These are phyloP conservation scores for Arabidopsis lyrata DNA, from an alignment of 441 rosid genomes.

Conservation along the genomic window DNA sequence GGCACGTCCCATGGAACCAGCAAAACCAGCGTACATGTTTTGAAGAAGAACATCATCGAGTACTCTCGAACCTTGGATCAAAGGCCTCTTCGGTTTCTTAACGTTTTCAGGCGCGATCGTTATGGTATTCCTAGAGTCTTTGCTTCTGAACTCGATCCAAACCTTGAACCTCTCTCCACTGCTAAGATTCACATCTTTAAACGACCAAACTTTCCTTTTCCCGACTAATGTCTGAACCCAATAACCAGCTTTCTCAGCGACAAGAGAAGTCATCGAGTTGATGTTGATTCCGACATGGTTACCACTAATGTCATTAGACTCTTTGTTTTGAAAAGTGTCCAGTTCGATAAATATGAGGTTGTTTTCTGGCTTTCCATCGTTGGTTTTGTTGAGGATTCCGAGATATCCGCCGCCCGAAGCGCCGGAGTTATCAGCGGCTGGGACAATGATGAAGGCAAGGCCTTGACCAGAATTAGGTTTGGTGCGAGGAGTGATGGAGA, in stretches of 20 bases:
- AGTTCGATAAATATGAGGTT: slow-evolving; percentile 47
- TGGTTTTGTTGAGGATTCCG: slow-evolving; percentile 50
- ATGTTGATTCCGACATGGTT: slow-evolving; percentile 49
- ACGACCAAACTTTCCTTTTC: slow-evolving; percentile 41
- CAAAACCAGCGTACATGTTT: slow-evolving; percentile 46
- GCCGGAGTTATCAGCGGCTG: slow-evolving; percentile 25
- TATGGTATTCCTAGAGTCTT: slow-evolving; percentile 33
- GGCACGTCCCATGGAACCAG: slow-evolving; percentile 40
- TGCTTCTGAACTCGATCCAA: slow-evolving; percentile 48
- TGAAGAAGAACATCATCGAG: slow-evolving; percentile 37
- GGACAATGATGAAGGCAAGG: slow-evolving; percentile 45
- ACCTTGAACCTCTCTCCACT: slow-evolving; percentile 49
- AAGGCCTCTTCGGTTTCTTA: slow-evolving; percentile 44
- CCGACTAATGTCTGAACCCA: slow-evolving; percentile 44
- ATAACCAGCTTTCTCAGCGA: slow-evolving; percentile 43
- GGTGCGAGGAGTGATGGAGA: slow-evolving; percentile 46
- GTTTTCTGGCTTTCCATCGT: slow-evolving; percentile 40
- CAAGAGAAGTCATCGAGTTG: slow-evolving; percentile 44
- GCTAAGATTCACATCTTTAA: slow-evolving; percentile 42
- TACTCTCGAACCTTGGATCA: slow-evolving; percentile 38
- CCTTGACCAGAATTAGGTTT: slow-evolving; percentile 45
- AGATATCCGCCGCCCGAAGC: slow-evolving; percentile 43
- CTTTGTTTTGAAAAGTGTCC: slow-evolving; percentile 45
- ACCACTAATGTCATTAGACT: slow-evolving; percentile 48
- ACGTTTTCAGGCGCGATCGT: slow-evolving; percentile 43